Evolutionary conservation across 1,284 basidiomycete species (phyloP), one percentile per base, ranked within the genome.

Genomic region (Trichosporon ovoides): DNA sequence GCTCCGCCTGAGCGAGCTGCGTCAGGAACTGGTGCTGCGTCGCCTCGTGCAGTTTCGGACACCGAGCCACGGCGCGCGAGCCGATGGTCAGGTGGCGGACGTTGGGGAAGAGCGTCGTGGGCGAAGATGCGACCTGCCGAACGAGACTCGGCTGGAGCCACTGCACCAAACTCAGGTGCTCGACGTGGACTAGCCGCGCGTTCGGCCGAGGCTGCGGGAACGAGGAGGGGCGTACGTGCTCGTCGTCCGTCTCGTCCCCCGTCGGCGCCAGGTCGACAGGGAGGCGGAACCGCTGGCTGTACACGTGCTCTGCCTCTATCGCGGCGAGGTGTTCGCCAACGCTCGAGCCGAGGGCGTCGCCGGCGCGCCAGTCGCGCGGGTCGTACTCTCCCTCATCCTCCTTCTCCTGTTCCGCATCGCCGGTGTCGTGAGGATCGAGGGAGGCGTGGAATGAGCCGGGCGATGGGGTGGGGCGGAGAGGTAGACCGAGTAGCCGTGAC

Each of bases 11-110:
- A 16, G 43, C 43, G 13, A 48, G 24, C 1, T 7, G 12, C 14
- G 43, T 28, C 4, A 48, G 16, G 24, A 48, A 35, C 14, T 11
- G 13, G 35, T 20, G 20, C 22, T 43, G 56, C 7, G 38, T 28
- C 7, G 54, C 63, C 1, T 46, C 43, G 43, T 28, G 16, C 14
- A 46, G 43, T n/a, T 31, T 28, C 43, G 43, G 43, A 28, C 43
- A 48, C 1, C 43, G 43, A 3, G 43, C 43, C 18, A 48, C 43
- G 7, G 43, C 24, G 6, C 43, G 22, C 1, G 43, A 22, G 1
- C 18, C 14, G 43, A 48, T 48, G 3, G 24, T 3, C 22, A 48
- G 11, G 16, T 16, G 22, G 2, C 1, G 2, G 11, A 18, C 43
- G 43, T 48, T 48, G 22, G 43, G 43, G 13, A 48, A 48, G 4